A percentile compares a stretch with the other conserved stretches of the same genome.
Conservation (phyloP, 2,329 filamentous ascomycete species). For the Cercospora zeina region DNA sequence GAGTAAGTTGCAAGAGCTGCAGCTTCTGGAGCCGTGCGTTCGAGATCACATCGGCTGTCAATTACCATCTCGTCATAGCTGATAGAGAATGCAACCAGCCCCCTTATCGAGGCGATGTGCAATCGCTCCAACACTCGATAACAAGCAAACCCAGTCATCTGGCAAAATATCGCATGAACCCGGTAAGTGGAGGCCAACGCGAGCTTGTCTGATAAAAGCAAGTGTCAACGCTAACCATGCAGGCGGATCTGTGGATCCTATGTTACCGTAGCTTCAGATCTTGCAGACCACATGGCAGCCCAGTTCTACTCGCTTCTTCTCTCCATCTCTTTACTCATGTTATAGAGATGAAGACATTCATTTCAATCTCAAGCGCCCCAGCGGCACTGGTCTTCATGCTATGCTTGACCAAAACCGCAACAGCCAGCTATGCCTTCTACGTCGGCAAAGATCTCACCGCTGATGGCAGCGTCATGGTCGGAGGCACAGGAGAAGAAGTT, state of each 20-base stretch:
- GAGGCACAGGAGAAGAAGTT: conserved; percentile 52
- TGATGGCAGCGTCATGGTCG: conserved; percentile 48
- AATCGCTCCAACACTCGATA: neutral
- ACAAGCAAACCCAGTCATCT: neutral
- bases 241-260: neutral
- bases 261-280: neutral
- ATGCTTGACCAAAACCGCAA: neutral
- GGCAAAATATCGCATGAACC: neutral
- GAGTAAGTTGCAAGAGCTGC: too few relatives aligned
- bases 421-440: conserved; percentile 53
- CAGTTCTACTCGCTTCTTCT: neutral
- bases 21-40: too few relatives aligned
- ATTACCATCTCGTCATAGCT: too few relatives aligned
- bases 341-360: neutral
- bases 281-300: conserved; percentile 3
- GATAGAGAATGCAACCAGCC: too few relatives aligned
- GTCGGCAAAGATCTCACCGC: conserved; percentile 50
- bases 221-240: neutral
- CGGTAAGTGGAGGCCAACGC: neutral
- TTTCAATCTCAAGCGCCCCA: neutral
- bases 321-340: neutral
- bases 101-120: neutral
- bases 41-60: too few relatives aligned
- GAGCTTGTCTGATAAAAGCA: conserved; percentile 3
- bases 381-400: neutral